Evolutionary conservation across 257 asterid genomes (phyloP), one percentile per base, ranked within the genome.

Genomic region (Solanum lycopersicoides): DNA sequence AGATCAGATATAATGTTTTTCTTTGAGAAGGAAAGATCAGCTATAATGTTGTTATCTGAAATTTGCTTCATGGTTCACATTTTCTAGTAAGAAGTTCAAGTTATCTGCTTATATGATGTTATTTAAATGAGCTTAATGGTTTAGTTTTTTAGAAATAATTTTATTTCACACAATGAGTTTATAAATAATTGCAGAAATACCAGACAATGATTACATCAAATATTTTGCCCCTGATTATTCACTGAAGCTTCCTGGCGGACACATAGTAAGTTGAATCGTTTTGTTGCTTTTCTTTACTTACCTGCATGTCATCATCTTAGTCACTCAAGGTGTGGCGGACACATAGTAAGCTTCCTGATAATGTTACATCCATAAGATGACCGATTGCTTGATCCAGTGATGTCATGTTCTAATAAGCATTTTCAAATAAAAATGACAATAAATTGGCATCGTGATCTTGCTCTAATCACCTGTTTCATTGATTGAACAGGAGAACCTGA

Each of bases 211-310:
- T 74, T 97, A 97, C 89, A 95, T 91, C 89, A 92, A 93, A 88
- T 97, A 96, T 90, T 97, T 96, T 93, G 96, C 92, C 76, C 99
- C 99, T 16, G 98, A 95, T 89, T 92, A 88, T 92, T 91, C 98
- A 56, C 90, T 97, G 95, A 95, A 94, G 95, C 88, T 93, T 90
- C 98, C 95, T 9, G 92, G 94, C 16, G 91, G 95, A 60, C 93
- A 91, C 93, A 92, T 96, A 92, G 99, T 96, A 93, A 45, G 96
- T 87, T 86, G 86, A 77, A 73, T 73, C 76, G 68, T 66, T 30
- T 86, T 74, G 45, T 87, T 85, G 41, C 74, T 80, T 60, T 88
- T n/a, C 35, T 50, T 32, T n/a, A 74, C 68, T 32, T 50, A 5
- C 25, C 45, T 4, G 39, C 44, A 50, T 50, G 12, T 28, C 85